Evolutionary conservation across 768 basidiomycete genomes (phyloP).

Genomic region (Rickenella mellea): DNA sequence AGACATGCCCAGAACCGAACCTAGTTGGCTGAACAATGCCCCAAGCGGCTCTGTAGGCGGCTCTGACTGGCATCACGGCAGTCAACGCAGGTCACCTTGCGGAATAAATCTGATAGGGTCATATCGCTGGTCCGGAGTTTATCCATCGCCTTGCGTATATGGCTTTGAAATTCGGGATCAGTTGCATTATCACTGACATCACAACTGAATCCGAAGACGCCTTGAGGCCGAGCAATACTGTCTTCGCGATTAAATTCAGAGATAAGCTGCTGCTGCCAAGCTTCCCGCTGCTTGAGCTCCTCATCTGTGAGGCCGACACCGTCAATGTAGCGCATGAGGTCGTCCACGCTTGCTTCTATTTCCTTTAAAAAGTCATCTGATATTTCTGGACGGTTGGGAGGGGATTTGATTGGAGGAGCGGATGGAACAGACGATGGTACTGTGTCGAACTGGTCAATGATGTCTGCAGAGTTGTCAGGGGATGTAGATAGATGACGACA

Average conservation of each 20-base stretch:
- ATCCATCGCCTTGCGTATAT: slow-evolving; percentile 63
- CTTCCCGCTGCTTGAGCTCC: slow-evolving; percentile 9
- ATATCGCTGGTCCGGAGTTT: slow-evolving; percentile 64
- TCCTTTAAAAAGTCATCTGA: slow-evolving; percentile 26
- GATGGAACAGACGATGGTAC: slow-evolving; percentile 12
- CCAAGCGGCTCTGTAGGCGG: slow-evolving; percentile 34
- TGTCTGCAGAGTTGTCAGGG: slow-evolving; percentile 24
- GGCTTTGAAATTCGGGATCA: slow-evolving; percentile 51
- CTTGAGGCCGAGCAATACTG: slow-evolving; percentile 1
- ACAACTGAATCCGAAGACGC: slow-evolving; percentile 3
- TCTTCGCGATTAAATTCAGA: slow-evolving; percentile 45
- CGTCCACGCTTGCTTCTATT: slow-evolving; percentile 35
- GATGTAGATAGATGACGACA: neutral
- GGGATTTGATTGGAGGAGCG: slow-evolving; percentile 5
- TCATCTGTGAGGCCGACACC: slow-evolving; percentile 12
- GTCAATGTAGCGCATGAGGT: slow-evolving; percentile 29
- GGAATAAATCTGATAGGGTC: slow-evolving; percentile 34
- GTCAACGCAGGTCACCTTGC: neutral
- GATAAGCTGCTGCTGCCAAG: slow-evolving; percentile 42
- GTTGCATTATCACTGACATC: too few species aligned
- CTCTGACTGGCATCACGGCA: slow-evolving; percentile 4
- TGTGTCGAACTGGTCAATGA: slow-evolving; percentile 35
- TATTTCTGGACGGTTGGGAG: slow-evolving; percentile 7
- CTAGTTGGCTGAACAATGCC: slow-evolving; percentile 41
- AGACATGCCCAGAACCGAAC: slow-evolving; percentile 25